Evolutionary conservation across 495 filamentous ascomycete genomes (phyloP).

Genomic region (Trichocladium uniseriatum): DNA sequence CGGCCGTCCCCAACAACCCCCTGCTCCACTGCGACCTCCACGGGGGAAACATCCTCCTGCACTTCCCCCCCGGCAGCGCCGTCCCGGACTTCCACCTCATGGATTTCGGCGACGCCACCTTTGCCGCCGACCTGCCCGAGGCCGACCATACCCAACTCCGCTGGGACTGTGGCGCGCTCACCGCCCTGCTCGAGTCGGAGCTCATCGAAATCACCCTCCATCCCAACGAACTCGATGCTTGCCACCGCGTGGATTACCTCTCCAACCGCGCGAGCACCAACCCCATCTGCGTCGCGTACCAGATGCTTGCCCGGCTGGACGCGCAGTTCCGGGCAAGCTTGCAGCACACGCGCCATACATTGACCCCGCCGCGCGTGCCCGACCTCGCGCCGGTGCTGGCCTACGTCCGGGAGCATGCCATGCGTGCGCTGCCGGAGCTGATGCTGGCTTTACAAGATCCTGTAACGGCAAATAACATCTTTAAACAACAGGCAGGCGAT

Average conservation of each 20-base stretch:
- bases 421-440: no score
- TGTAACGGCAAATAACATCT: no score
- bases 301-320: background rate
- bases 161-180: no score
- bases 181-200: no score
- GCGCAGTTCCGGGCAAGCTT: background rate
- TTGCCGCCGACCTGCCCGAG: background rate
- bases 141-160: no score
- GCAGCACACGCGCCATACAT: background rate
- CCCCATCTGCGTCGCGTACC: background rate
- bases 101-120: slow-evolving; percentile 1
- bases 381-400: no score
- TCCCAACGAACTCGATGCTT: background rate
- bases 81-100: background rate
- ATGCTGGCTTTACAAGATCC: no score
- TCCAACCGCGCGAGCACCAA: background rate
- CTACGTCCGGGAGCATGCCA: no score
- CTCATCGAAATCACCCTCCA: background rate
- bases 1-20: background rate
- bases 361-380: no score
- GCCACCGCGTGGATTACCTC: background rate
- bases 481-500: no score
- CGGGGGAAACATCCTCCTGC: background rate
- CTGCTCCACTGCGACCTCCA: slow-evolving; percentile 2
- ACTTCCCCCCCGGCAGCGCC: background rate